Evolutionary conservation across 2,329 filamentous ascomycete species (phyloP), one percentile per base, ranked within the genome.

Genomic region (Rhinocladiella similis): DNA sequence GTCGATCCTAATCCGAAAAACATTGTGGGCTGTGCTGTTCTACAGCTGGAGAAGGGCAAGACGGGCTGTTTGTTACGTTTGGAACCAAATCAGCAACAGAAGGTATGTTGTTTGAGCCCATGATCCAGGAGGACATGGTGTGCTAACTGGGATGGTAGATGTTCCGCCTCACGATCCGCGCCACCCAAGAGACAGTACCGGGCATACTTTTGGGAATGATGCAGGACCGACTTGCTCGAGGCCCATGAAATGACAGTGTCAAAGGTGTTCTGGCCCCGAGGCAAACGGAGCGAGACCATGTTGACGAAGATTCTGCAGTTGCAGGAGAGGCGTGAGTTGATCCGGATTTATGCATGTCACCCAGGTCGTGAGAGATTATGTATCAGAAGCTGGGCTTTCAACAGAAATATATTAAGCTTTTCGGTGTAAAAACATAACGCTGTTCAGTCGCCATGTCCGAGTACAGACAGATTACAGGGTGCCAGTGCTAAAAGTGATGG

Each of bases 1-100:
- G 91, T 99, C 18, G 94, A 99, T 73, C 91, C 91, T 3, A 99
- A 97, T 70, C 78, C 83, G 41, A 95, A 90, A 80, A 99, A 99
- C 67, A 86, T 97, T 67, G 94, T 99, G 13, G 94, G 93, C 14
- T 72, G 94, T 92, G 67, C 75, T 89, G 74, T 93, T 90, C 77
- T 96, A 86, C 50, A 87, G 82, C 51, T 73, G 50, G 86, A 89
- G 64, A 87, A 85, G 10, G 92, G 94, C 60, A 97, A 97, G 77
- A 95, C 91, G 76, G 94, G 94, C 29, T 97, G 94, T 76, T 77
- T 99, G 70, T 76, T 99, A 79, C 83, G 94, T 69, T 75, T 99
- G 75, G 94, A 99, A 80, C 94, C 94, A 59, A 99, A 99, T 76
- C 93, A 92, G 69, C 82, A 84, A 63, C 93, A 88, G 62, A 90